A percentile compares a stretch with the other conserved stretches of the same genome.
Evolutionary conservation across 306 rosid species (phyloP).

Genomic region (Citrullus mucosospermus): DNA sequence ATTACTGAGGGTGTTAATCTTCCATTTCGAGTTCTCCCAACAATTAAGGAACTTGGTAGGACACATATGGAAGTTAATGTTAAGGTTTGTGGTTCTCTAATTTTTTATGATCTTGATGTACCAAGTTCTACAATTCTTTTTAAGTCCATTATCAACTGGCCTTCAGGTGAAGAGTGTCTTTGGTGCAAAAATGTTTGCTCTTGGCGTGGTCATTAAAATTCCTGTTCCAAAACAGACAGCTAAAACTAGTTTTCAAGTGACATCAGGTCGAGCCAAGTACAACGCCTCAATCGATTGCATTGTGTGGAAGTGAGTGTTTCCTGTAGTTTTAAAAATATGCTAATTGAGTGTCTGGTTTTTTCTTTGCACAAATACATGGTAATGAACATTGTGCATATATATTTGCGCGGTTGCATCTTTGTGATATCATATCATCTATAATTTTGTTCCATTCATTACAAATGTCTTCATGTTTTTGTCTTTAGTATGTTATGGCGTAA

Average conservation of each 20-base stretch:
- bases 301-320: conserved; percentile 75
- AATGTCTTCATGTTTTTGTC: background rate
- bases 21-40: conserved; percentile 88
- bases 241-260: conserved; percentile 75
- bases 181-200: conserved; percentile 89
- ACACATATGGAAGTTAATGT: conserved; percentile 93
- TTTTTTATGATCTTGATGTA: conserved; percentile 7
- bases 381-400: background rate
- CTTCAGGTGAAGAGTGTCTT: conserved; percentile 86
- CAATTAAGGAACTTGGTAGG: conserved; percentile 88
- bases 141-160: conserved; percentile 2
- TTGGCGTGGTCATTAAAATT: conserved; percentile 82
- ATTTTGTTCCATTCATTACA: background rate
- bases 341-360: background rate
- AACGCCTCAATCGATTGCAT: conserved; percentile 85
- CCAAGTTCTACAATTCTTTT: background rate
- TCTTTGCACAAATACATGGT: background rate
- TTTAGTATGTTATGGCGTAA: background rate
- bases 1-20: conserved; percentile 95
- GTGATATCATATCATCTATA: background rate
- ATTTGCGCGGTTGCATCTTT: background rate
- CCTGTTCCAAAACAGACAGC: conserved; percentile 94
- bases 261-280: conserved; percentile 86
- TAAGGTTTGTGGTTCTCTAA: conserved; percentile 38
- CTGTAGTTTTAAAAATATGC: background rate